Conservation (phyloP, 306 rosid genomes). For the Prunus davidiana region DNA sequence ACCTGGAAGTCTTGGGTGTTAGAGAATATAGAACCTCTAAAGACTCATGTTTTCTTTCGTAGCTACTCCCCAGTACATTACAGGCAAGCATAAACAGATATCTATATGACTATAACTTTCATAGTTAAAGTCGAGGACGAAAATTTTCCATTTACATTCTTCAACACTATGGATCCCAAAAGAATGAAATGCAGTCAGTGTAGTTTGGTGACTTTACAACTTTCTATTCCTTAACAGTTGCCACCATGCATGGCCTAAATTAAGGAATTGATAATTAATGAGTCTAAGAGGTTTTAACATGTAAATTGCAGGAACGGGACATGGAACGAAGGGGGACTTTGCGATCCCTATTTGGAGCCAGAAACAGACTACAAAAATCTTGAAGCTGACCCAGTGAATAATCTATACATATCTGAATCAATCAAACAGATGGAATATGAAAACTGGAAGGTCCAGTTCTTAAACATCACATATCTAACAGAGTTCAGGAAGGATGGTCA, state of each 20-base stretch:
- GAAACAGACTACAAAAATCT: constrained; percentile 46
- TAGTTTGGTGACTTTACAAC: constrained; percentile 5
- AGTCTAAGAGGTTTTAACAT: constrained; percentile 5
- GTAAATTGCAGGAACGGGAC: constrained; percentile 68
- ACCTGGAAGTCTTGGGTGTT: constrained; percentile 81
- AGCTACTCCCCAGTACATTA: constrained; percentile 77
- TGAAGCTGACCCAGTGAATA: constrained; percentile 56
- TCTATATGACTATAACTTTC: background rate
- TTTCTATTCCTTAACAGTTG: background rate
- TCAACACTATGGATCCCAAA: background rate
- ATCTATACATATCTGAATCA: constrained; percentile 51
- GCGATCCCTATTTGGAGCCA: constrained; percentile 53
- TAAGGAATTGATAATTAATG: constrained; percentile 2
- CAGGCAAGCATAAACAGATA: constrained; percentile 47
- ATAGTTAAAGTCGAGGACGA: background rate
- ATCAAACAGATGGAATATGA: constrained; percentile 59
- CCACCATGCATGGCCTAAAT: background rate
- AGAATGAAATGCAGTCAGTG: background rate
- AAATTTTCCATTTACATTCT: background rate
- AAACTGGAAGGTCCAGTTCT: constrained; percentile 53
- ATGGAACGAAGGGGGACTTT: constrained; percentile 71
- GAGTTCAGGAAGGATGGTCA: constrained; percentile 82
- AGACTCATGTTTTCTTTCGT: constrained; percentile 64
- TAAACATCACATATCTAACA: constrained; percentile 86
- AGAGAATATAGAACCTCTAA: constrained; percentile 42